A percentile compares a stretch with the other conserved stretches of the same genome.
phyloP scores from a whole-genome alignment of 192 early-diverging fungal genomes.

The Podila epicladia region DNA sequence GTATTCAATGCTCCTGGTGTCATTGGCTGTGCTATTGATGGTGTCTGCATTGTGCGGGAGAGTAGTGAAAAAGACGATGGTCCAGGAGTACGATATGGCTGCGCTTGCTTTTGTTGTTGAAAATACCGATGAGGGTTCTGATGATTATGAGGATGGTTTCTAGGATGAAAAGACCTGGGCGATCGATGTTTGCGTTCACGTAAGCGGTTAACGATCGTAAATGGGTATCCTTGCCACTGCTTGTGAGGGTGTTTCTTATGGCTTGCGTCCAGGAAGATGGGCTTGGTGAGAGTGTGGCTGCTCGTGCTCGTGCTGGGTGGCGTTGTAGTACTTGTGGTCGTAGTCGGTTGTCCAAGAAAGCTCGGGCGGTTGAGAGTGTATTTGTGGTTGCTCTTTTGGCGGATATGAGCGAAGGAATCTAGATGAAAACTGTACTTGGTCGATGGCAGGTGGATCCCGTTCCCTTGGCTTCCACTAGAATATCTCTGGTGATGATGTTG shows the following conservation, averaged over 20 bases:
- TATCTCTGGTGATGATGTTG: not conserved
- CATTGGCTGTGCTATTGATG: not conserved
- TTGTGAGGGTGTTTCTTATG: not conserved
- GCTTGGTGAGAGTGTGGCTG: slow-evolving; percentile 4
- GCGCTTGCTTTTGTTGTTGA: slow-evolving; percentile 1
- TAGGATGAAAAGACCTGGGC: not conserved
- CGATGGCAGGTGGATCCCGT: not conserved
- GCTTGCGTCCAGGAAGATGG: not conserved
- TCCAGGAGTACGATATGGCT: not conserved
- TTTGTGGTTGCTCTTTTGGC: not conserved
- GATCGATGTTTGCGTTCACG: not conserved
- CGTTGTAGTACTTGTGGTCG: not conserved
- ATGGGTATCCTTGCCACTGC: slow-evolving; percentile 4
- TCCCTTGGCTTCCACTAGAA: not conserved
- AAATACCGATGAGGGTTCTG: slow-evolving; percentile 34
- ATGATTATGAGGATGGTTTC: not conserved
- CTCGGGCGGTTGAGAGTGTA: not conserved
- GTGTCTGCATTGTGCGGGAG: not conserved
- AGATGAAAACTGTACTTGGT: not conserved
- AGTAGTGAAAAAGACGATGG: not conserved
- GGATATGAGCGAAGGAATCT: not conserved
- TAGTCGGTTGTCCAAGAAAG: not conserved
- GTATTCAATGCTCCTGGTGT: slow-evolving; percentile 1
- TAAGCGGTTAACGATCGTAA: not conserved
- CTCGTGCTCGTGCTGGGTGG: not conserved